Base-by-base conservation (phyloP, 2,329 filamentous ascomycete species). In the Ophiocordyceps camponoti-saundersi region DNA sequence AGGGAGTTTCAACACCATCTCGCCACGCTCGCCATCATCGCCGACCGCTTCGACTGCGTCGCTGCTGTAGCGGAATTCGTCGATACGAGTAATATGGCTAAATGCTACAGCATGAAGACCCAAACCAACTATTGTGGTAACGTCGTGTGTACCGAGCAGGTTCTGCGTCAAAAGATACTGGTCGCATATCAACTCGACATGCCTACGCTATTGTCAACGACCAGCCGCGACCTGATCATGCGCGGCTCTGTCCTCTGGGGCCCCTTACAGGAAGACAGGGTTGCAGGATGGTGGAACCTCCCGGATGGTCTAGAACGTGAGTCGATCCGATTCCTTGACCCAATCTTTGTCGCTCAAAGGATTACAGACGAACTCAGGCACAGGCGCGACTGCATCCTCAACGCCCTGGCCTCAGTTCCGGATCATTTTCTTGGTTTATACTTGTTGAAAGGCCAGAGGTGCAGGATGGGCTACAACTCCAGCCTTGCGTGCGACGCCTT, bases 401-500 rank as follows among this genome's bases (percentile, higher is more conserved):
- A 80, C 53, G 81, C 81, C 2, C 68, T 88, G 43, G 76, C 81
- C 47, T 85, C 82, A 0, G 66, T 87, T 1, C 80, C 80, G 49
- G 67, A 68, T 1, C 77, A 87, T 58, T 87, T 86, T 48, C 64
- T 88, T 3, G 58, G 60, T 7, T 64, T 83, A 0, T 88, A 87
- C 59, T 75, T 76, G 1, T 82, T 81, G 11, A 75, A 79, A n/a
- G 70, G 64, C 30, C 62, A 67, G 8, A 83, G 87, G 58, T 88
- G 84, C 61, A 78, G 77, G 54, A 70, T 86, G 0, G 82, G 83
- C 46, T 88, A 88, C 60, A 82, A 85, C 56, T 79, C 77, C 2
- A 83, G 78, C 50, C 63, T 73, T 2, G 77, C 82, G 41, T 88
- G 84, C 59, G 84, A 89, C 63, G 80, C 78, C 2, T 89, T 82